A percentile compares a stretch with the other conserved stretches of the same genome.
phyloP scores from a whole-genome alignment of 1,139 yeast genomes.

The Saccharomyces hybrid region DNA sequence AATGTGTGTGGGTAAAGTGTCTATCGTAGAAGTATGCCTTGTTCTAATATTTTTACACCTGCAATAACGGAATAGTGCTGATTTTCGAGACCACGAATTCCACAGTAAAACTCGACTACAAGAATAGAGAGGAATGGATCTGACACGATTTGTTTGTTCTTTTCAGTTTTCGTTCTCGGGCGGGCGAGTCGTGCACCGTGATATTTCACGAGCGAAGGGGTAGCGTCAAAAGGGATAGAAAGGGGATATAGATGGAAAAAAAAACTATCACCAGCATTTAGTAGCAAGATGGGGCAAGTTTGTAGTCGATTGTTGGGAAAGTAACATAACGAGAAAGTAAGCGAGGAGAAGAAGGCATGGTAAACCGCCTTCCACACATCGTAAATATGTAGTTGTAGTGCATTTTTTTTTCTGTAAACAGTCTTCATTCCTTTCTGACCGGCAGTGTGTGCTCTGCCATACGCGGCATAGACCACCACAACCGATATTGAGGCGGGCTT shows the following conservation, averaged over 20 bases:
- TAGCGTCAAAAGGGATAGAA: background rate
- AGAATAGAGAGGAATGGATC: background rate
- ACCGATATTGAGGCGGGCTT: no score
- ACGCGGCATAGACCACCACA: no score
- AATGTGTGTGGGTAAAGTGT: background rate
- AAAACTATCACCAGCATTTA: background rate
- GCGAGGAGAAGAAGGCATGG: background rate
- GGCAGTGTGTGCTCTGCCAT: no score
- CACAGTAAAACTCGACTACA: background rate
- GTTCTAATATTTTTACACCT: background rate
- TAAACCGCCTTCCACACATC: background rate
- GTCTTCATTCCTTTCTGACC: no score
- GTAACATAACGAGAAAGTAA: background rate
- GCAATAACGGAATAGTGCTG: background rate
- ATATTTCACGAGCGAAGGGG: background rate
- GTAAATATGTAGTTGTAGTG: no score
- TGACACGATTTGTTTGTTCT: conserved; percentile 1
- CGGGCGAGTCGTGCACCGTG: background rate
- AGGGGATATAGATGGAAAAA: background rate
- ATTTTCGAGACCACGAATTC: background rate
- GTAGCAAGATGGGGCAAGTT: background rate
- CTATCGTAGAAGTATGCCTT: background rate
- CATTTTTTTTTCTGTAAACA: no score
- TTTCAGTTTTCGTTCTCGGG: conserved; percentile 1
- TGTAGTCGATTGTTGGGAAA: background rate